phyloP scores from a whole-genome alignment of 495 filamentous ascomycete genomes.

The Pseudoneurospora amorphoporcata region DNA sequence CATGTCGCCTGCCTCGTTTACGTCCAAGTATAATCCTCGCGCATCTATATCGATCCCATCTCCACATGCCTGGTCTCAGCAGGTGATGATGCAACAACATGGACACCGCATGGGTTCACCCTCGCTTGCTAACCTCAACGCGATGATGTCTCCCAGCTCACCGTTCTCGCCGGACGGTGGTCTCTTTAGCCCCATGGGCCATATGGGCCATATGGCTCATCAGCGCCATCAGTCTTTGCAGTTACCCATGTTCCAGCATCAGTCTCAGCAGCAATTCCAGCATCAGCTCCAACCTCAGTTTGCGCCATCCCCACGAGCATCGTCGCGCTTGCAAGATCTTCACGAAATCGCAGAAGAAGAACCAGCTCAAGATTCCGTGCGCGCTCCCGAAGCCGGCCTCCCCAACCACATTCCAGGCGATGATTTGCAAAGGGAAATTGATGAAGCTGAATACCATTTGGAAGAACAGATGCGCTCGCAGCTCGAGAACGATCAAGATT shows the following conservation, averaged over 20 bases:
- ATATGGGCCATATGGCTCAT: slow-evolving; percentile 32
- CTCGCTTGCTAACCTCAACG: slow-evolving; percentile 37
- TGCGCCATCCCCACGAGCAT: slow-evolving; percentile 34
- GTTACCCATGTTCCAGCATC: slow-evolving; percentile 43
- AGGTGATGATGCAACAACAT: slow-evolving; percentile 42
- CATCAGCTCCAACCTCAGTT: slow-evolving; percentile 40
- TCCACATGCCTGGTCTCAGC: slow-evolving; percentile 44
- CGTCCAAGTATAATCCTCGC: slow-evolving; percentile 41
- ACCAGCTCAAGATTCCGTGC: slow-evolving; percentile 32
- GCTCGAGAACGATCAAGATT: slow-evolving; percentile 56
- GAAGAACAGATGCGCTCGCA: slow-evolving; percentile 63
- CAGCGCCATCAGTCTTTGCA: slow-evolving; percentile 51
- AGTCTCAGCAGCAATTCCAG: slow-evolving; percentile 43
- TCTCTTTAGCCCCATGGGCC: background rate
- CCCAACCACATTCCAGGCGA: slow-evolving; percentile 34
- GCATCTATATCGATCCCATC: slow-evolving; percentile 44
- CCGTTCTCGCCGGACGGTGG: slow-evolving; percentile 40
- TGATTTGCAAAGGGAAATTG: slow-evolving; percentile 73
- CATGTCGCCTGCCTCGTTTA: slow-evolving; percentile 48
- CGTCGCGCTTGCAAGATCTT: slow-evolving; percentile 45
- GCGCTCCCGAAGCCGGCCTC: slow-evolving; percentile 37
- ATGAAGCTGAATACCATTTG: slow-evolving; percentile 75
- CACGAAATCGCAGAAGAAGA: slow-evolving; percentile 46
- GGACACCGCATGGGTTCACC: slow-evolving; percentile 48
- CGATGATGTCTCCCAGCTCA: slow-evolving; percentile 41